Conservation (phyloP, 345 rosid genomes). For the Citrus sinensis region DNA sequence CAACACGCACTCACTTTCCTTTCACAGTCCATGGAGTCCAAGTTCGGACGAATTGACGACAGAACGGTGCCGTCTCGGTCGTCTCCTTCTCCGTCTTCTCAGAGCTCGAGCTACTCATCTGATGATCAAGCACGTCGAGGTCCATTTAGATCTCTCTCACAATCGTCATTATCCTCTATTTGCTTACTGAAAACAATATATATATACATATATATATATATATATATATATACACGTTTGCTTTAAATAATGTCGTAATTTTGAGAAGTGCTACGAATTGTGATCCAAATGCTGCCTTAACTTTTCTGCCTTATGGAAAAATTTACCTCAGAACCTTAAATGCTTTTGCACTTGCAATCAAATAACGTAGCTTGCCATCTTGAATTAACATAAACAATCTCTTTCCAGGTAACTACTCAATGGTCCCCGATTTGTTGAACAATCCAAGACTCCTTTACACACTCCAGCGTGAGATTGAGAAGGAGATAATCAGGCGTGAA, state of each 20-base stretch:
- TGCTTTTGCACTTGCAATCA: background rate
- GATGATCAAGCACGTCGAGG: slow-evolving; percentile 25
- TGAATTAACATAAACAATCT: background rate
- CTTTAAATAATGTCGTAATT: background rate
- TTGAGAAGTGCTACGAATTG: background rate
- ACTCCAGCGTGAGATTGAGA: slow-evolving; percentile 32
- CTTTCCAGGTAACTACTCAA: background rate
- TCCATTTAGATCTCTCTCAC: background rate
- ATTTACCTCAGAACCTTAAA: background rate
- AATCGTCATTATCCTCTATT: background rate
- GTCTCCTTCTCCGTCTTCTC: slow-evolving; percentile 9
- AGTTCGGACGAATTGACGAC: slow-evolving; percentile 33
- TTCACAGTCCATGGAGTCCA: slow-evolving; percentile 34
- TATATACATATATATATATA: no score
- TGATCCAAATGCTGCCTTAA: background rate
- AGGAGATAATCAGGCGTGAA: slow-evolving; percentile 30
- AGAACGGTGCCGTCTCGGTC: slow-evolving; percentile 15
- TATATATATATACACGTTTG: background rate
- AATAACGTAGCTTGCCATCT: background rate
- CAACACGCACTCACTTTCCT: background rate
- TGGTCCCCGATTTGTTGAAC: background rate
- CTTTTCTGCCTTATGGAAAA: background rate
- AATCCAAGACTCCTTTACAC: slow-evolving; percentile 13
- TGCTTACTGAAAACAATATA: no score
- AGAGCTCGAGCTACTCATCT: slow-evolving; percentile 9